Base-by-base conservation (phyloP, 306 rosid genomes). In the Pachyrhizus erosus region DNA sequence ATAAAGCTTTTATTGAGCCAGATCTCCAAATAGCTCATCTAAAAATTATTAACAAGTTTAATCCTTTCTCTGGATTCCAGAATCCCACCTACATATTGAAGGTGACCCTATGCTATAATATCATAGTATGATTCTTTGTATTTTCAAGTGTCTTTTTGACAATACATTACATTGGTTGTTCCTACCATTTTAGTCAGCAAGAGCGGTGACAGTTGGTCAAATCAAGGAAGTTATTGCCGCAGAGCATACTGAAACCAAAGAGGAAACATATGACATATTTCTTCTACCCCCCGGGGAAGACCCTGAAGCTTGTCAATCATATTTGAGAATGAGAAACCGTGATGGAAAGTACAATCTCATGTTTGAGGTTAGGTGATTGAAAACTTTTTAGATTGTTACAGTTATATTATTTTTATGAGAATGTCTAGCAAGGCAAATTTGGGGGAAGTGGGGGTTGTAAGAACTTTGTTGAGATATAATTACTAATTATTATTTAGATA, bases 211-310 rank as follows among this genome's bases (percentile, higher is more conserved):
- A 27, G 92, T 79, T 83, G 99, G 92, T 84, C 90, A 92, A 85
- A 92, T 96, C 85, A 96, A 89, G 88, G 92, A 85, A 31, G 93
- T 90, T 84, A n/a, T 96, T 81, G 86, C 88, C 17, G 87, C 87
- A 61, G 92, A 93, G 73, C 88, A 88, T 83, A 89, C 87, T 77
- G 99, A 96, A 88, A 79, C 83, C 69, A 89, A 76, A 15, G 99
- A 96, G 93, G 97, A 96, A 90, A 96, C 98, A 24, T 96, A 96
- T 85, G 99, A 96, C 88, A 96, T 96, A 74, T 96, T 91, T 91
- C 99, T 96, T 75, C 90, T 96, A 74, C 99, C 99, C 51, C 99
- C 99, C 2, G 99, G 99, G 21, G 99, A 96, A 89, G 99, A 96
- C 87, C 96, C 98, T 82, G 99, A 96, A 90, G 99, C 96, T 27